Base-by-base conservation (phyloP, 2,329 filamentous ascomycete species). In the Cladosporium sp. region DNA sequence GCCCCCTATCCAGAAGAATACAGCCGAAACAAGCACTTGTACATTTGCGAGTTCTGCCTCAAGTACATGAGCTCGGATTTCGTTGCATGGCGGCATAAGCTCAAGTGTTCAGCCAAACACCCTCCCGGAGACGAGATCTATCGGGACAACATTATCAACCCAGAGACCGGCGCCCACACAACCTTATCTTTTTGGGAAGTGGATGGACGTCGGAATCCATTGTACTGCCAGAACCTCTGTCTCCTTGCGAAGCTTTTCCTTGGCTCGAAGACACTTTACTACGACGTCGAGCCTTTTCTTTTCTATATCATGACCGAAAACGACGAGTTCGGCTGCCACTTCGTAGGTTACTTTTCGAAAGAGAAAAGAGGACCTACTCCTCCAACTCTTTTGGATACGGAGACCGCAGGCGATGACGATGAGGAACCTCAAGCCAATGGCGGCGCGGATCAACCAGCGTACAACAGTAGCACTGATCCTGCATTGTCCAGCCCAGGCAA, bases 61-160 rank as follows among this genome's bases (percentile, higher is more conserved):
- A 98, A 97, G 72, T 98, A 98, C 74, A 96, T 98, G 90, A 95
- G 95, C 70, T 97, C 93, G 14, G 92, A 96, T 68, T 97, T 95
- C 64, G 93, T 98, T 28, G 92, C 93, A 11, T 97, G 92, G 89
- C 83, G 93, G 49, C 93, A 98, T 72, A 97, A 97, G 70, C 70
- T 78, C 62, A 98, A 98, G 74, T 98, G 93, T 63, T 87, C 89
- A 5, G 90, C 90, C 34, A 97, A 97, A 69, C 91, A 97, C 65
- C 95, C 93, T 3, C 95, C 95, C 0, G 93, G 93, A 19, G 93
- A 98, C 64, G 93, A 98, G 68, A 97, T 98, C 46, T 98, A 98
- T 67, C 87, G 93, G 1, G 85, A 95, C 63, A 85, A 85, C 46
- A 88, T 90, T 31, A 84, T 95, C 46, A 67, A 68, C 40, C 64